A percentile compares a stretch with the other conserved stretches of the same genome.
These are phyloP conservation scores for Plasmodiophora brassicae DNA, from an alignment of 208 protist species.

Conservation along the genomic window DNA sequence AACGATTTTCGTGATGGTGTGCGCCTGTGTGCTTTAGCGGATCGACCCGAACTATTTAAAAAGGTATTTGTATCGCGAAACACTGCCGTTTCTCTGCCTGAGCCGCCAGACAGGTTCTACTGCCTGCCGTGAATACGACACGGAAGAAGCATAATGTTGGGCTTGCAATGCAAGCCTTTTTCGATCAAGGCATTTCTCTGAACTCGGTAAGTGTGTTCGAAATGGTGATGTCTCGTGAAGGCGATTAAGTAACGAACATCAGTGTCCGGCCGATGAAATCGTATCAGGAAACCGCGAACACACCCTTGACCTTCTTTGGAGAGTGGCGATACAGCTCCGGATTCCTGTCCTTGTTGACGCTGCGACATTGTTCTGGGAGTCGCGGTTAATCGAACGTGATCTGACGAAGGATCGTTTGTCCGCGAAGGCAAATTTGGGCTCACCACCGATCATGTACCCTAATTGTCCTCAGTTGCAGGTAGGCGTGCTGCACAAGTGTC, in stretches of 20 bases:
- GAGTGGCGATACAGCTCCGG: neutral
- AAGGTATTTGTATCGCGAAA: neutral
- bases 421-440: too few relatives aligned
- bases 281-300: neutral
- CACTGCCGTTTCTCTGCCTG: neutral
- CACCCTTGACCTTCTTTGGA: neutral
- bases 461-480: neutral
- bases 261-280: neutral
- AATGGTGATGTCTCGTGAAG: too few relatives aligned
- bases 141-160: slow-evolving; percentile 11
- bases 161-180: neutral
- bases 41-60: neutral
- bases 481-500: neutral
- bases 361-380: neutral
- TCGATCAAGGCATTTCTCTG: neutral
- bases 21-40: neutral
- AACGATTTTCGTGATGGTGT: neutral
- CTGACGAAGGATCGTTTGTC: neutral
- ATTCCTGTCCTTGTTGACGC: neutral
- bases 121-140: neutral
- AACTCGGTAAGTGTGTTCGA: neutral
- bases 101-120: neutral
- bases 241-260: too few relatives aligned
- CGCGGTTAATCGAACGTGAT: neutral
- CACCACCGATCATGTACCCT: too few relatives aligned